Conservation (phyloP, 1,284 basidiomycete genomes). For the Neolentinus lepideus region DNA sequence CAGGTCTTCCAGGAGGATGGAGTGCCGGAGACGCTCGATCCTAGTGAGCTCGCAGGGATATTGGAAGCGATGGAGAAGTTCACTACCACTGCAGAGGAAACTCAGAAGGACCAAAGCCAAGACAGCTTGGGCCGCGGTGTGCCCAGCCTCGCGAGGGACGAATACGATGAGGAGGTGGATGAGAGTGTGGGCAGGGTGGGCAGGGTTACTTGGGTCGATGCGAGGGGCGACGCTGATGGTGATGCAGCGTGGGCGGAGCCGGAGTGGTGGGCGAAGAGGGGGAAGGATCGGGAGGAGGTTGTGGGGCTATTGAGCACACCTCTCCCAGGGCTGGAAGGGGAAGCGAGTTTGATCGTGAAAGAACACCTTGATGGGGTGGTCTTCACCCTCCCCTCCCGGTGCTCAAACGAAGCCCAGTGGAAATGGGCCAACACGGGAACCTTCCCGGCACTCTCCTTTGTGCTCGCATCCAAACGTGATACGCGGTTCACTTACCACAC, state of each 20-base stretch:
- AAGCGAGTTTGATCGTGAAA: conserved; percentile 59
- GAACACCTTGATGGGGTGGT: conserved; percentile 79
- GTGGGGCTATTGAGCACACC: conserved; percentile 55
- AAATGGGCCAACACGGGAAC: conserved; percentile 76
- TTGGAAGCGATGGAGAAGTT: conserved; percentile 83
- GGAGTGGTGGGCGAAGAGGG: background rate
- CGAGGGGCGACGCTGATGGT: conserved; percentile 28
- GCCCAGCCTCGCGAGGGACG: conserved; percentile 74
- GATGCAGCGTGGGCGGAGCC: background rate
- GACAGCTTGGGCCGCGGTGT: conserved; percentile 57
- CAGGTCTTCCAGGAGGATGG: conserved; percentile 78
- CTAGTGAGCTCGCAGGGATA: conserved; percentile 73
- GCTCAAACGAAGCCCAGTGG: conserved; percentile 19
- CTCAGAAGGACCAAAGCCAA: conserved; percentile 48
- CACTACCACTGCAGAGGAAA: conserved; percentile 47
- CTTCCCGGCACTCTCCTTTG: conserved; percentile 87
- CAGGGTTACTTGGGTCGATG: conserved; percentile 56
- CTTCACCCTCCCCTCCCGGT: conserved; percentile 39
- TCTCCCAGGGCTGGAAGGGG: conserved; percentile 38
- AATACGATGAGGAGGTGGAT: conserved; percentile 82
- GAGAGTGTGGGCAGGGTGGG: conserved; percentile 53
- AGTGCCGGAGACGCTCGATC: conserved; percentile 86
- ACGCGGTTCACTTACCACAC: conserved; percentile 78
- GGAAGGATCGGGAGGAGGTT: conserved; percentile 27
- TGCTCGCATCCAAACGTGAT: conserved; percentile 90